Conservation (phyloP, 2,329 filamentous ascomycete species). For the Xylariaceae sp. region DNA sequence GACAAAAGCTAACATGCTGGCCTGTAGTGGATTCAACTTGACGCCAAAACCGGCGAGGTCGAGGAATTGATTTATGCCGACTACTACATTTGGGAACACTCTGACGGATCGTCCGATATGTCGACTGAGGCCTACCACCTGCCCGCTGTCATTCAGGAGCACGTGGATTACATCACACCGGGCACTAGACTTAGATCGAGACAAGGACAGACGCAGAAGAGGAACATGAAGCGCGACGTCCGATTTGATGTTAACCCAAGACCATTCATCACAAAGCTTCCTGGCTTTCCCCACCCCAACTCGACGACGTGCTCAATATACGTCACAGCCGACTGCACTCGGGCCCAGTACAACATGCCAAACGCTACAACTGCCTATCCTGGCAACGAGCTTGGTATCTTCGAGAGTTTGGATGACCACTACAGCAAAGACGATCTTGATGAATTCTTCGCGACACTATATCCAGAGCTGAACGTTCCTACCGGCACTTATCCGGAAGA, state of each 20-base stretch:
- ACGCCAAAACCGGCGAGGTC: constrained; percentile 30
- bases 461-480: constrained; percentile 24
- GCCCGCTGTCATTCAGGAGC: constrained; percentile 20
- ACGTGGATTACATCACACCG: constrained; percentile 25
- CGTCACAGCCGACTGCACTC: constrained; percentile 22
- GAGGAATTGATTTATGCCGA: constrained; percentile 34
- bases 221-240: constrained; percentile 15
- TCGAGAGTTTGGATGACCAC: constrained; percentile 36
- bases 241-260: constrained; percentile 9
- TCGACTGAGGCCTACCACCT: constrained; percentile 23
- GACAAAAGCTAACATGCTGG: neutral
- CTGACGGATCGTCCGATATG: constrained; percentile 18
- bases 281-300: constrained; percentile 18
- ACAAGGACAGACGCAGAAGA: constrained; percentile 7
- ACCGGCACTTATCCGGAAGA: constrained; percentile 33
- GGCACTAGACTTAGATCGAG: constrained; percentile 18
- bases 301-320: constrained; percentile 22
- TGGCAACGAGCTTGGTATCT: constrained; percentile 27
- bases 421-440: constrained; percentile 33
- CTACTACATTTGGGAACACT: constrained; percentile 34
- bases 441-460: constrained; percentile 26
- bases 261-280: constrained; percentile 18
- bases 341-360: constrained; percentile 23
- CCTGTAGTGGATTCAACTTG: constrained; percentile 35
- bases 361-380: constrained; percentile 15